A percentile compares a stretch with the other conserved stretches of the same genome.
Conservation (phyloP, 139 green algal genomes). For the Eudorina sp. region DNA sequence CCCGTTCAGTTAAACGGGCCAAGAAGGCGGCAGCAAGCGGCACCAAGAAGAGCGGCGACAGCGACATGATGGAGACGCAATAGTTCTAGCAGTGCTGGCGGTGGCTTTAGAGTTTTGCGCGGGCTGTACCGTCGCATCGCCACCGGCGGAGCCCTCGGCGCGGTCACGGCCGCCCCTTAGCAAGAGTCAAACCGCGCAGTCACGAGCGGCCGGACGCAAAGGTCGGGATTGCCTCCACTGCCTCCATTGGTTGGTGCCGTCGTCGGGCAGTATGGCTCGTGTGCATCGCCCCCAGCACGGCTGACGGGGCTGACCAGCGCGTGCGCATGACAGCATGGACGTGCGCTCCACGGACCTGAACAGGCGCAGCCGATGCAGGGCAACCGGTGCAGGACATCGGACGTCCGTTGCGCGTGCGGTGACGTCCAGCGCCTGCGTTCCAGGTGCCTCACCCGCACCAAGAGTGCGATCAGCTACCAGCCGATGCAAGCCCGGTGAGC, state of each 20-base stretch:
- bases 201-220: not conserved
- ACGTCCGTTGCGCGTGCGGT: too few species aligned
- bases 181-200: not conserved
- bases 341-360: too few species aligned
- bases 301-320: too few species aligned
- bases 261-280: not conserved
- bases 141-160: not conserved
- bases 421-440: too few species aligned
- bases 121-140: not conserved
- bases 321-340: too few species aligned
- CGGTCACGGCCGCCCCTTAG: not conserved
- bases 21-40: not conserved
- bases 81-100: not conserved
- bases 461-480: too few species aligned
- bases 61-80: constrained; percentile 13
- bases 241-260: not conserved
- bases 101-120: not conserved
- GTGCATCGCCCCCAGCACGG: too few species aligned
- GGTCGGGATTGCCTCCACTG: not conserved
- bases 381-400: too few species aligned
- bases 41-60: not conserved
- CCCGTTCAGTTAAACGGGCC: not conserved
- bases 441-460: too few species aligned
- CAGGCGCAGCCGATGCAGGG: too few species aligned
- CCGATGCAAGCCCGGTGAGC: too few species aligned